Base-by-base conservation (phyloP, 2,329 filamentous ascomycete species). In the Thermomyces lanuginosus region DNA sequence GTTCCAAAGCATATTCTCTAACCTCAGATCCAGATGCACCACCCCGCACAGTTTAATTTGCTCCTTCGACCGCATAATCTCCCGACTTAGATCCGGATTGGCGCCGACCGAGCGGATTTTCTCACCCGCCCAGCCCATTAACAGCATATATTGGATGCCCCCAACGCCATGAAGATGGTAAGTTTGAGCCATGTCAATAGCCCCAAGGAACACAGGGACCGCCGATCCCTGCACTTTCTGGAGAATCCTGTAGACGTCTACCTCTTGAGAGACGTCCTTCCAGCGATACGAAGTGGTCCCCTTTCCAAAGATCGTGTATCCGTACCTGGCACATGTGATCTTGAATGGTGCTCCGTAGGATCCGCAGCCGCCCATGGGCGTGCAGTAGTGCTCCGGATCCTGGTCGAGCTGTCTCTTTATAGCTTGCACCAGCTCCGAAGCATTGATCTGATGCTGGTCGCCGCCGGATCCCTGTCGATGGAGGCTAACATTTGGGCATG, bases 291-390 rank as follows among this genome's bases (percentile, higher is more conserved):
- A 40, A 6, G 40, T 49, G 1, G 46, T 51, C 12, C 43, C 44
- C 35, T 52, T 52, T 8, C 43, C 45, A 19, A 51, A 13, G 5
- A 42, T 24, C 4, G 36, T 44, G 18, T 44, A 46, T 4, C 45
- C 41, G 27, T 40, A 44, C 14, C 24, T 24, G 7, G 33, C 16
- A 28, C 34, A 46, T 3, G 39, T 46, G 24, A 49, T 33, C 28
- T 46, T 46, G 26, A 49, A 49, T 15, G 37, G 41, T 4, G 40
- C 43, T 7, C 45, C 43, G 10, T 27, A 43, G 7, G 37, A 22
- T 10, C 45, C 43, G 37, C 37, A 41, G 12, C 7, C 10, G 8
- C 45, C 41, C 1, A 48, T 36, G 2, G 40, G 44, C 7, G 40
- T 43, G 29, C 39, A 46, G 26, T 44, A 31, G 22, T 41, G 23